Evolutionary conservation across 2,329 filamentous ascomycete genomes (phyloP).

Genomic region (Monosporascus sp.): DNA sequence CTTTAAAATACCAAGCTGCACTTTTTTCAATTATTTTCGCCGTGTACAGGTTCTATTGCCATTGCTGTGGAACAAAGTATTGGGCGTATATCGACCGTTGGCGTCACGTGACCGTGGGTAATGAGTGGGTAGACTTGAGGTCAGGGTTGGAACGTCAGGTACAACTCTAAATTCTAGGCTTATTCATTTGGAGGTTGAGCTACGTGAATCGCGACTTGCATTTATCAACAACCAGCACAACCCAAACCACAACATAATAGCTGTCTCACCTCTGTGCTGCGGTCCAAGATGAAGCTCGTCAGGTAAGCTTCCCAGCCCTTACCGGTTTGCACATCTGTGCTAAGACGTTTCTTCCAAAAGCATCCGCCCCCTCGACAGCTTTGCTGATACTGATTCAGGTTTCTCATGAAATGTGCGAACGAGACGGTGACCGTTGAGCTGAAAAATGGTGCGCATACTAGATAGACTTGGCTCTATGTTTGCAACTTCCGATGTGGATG

Average conservation of each 20-base stretch:
- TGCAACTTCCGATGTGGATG: too few species aligned
- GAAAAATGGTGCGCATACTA: slow-evolving; percentile 72
- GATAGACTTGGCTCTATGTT: too few species aligned
- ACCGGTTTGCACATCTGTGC: slow-evolving; percentile 39
- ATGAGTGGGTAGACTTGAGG: too few species aligned
- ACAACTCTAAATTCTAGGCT: too few species aligned
- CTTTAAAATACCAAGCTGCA: not conserved
- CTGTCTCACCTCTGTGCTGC: not conserved
- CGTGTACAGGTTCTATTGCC: too few species aligned
- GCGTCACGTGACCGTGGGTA: too few species aligned
- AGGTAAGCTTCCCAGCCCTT: slow-evolving; percentile 57
- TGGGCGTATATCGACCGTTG: too few species aligned
- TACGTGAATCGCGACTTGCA: too few species aligned
- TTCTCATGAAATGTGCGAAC: slow-evolving; percentile 98
- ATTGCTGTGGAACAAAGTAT: too few species aligned
- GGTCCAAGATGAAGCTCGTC: slow-evolving; percentile 84
- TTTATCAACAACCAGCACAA: not conserved
- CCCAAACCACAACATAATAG: not conserved
- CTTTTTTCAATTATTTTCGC: too few species aligned
- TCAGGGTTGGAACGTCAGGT: too few species aligned
- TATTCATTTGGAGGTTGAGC: too few species aligned
- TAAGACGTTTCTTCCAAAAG: slow-evolving; percentile 33
- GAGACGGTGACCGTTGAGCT: slow-evolving; percentile 98
- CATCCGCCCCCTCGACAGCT: slow-evolving; percentile 13
- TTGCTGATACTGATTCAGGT: slow-evolving; percentile 53